These are phyloP conservation scores for Ettlia oleoabundans DNA, from an alignment of 139 green algal genomes.

Conservation along the genomic window DNA sequence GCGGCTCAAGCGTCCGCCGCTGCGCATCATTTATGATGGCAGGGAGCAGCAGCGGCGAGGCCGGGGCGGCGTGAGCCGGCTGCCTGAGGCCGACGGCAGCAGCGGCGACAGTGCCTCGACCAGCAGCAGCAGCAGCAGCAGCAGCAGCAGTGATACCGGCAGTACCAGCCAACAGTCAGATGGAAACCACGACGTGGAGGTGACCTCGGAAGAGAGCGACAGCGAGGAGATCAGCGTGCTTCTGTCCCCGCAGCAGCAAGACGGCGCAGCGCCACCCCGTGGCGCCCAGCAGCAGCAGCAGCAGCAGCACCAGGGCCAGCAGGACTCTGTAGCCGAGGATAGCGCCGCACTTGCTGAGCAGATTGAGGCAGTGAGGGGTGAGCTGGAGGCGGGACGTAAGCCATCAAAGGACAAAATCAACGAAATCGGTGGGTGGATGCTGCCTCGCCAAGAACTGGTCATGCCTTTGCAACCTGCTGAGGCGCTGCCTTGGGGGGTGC, in stretches of 20 bases:
- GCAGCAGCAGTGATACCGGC: background rate
- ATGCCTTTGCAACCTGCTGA: background rate
- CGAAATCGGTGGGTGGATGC: slow-evolving; percentile 8
- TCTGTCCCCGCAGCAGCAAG: slow-evolving; percentile 5
- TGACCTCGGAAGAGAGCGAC: background rate
- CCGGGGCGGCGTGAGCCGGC: background rate
- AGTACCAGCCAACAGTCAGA: background rate
- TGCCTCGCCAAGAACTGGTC: too few species aligned
- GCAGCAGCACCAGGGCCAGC: background rate
- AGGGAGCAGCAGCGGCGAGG: slow-evolving; percentile 14
- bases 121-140: slow-evolving; percentile 5
- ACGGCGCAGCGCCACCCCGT: background rate
- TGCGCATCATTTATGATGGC: slow-evolving; percentile 31
- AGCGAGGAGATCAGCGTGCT: slow-evolving; percentile 24
- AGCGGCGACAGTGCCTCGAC: background rate
- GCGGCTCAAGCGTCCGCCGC: slow-evolving; percentile 13
- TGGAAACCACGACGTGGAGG: background rate
- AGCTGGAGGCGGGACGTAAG: slow-evolving; percentile 9
- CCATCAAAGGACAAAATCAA: background rate
- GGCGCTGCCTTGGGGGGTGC: background rate
- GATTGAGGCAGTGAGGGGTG: background rate
- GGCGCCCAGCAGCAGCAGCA: slow-evolving; percentile 1
- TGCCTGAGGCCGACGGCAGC: background rate
- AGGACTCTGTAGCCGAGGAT: background rate
- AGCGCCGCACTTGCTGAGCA: background rate